These are phyloP conservation scores for Inosperma sp. DNA, from an alignment of 768 basidiomycete genomes.

Conservation along the genomic window DNA sequence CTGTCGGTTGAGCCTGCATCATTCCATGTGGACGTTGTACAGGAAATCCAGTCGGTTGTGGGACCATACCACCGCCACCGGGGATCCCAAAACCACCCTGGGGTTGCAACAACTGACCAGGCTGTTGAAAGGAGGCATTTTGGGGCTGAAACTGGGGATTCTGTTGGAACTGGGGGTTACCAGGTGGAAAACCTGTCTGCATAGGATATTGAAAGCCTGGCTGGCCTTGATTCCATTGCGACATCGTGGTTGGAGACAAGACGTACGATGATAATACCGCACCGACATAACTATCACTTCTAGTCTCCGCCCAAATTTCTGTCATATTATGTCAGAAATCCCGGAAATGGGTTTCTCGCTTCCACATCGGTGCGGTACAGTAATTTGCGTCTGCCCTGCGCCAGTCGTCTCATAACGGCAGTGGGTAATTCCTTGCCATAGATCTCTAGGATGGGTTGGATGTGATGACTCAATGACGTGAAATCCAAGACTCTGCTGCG, in stretches of 20 bases:
- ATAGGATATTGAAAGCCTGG: constrained; percentile 68
- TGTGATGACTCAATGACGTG: too few relatives aligned
- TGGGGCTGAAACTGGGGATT: constrained; percentile 44
- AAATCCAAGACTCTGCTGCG: too few relatives aligned
- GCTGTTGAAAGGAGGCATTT: constrained; percentile 41
- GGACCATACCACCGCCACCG: constrained; percentile 41
- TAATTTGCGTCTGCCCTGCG: too few relatives aligned
- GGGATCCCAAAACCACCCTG: constrained; percentile 32
- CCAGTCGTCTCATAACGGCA: too few relatives aligned
- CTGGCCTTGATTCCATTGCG: constrained; percentile 71
- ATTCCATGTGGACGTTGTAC: constrained; percentile 40
- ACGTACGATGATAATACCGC: constrained; percentile 12
- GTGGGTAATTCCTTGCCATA: too few relatives aligned
- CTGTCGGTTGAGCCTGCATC: constrained; percentile 61
- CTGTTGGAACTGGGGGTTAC: constrained; percentile 40
- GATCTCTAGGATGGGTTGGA: too few relatives aligned
- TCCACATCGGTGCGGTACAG: too few relatives aligned
- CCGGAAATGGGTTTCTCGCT: not conserved
- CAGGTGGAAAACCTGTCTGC: constrained; percentile 59
- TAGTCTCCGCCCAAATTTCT: constrained; percentile 17
- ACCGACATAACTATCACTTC: constrained; percentile 17
- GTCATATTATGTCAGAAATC: not conserved
- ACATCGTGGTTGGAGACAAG: constrained; percentile 47
- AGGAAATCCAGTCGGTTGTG: constrained; percentile 62
- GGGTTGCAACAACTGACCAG: constrained; percentile 39